phyloP scores from a whole-genome alignment of 257 asterid species.

The Solanum bukasovii region DNA sequence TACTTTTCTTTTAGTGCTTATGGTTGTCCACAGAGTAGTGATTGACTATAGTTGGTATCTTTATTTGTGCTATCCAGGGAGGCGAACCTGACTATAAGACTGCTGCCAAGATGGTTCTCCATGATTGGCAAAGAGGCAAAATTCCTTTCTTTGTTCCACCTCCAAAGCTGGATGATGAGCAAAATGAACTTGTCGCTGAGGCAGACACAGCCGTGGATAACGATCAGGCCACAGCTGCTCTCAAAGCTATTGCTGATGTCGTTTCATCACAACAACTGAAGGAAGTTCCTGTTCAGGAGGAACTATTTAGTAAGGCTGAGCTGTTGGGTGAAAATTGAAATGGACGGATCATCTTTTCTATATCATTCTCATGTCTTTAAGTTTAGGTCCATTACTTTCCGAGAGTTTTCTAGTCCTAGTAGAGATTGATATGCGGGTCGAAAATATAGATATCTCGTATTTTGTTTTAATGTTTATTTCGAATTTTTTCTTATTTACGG shows the following conservation, averaged over 20 bases:
- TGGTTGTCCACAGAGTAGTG: neutral
- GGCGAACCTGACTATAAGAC: constrained; percentile 91
- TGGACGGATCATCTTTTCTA: neutral
- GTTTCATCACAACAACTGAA: constrained; percentile 55
- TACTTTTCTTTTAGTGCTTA: neutral
- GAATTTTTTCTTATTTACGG: neutral
- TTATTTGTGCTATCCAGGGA: constrained; percentile 36
- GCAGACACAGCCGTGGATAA: constrained; percentile 17
- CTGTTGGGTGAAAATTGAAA: constrained; percentile 30
- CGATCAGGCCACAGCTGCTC: constrained; percentile 42
- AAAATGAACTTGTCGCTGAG: constrained; percentile 15
- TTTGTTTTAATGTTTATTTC: neutral
- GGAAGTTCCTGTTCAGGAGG: constrained; percentile 61
- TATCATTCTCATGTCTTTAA: neutral
- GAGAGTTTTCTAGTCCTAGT: neutral
- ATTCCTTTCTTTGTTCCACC: constrained; percentile 80
- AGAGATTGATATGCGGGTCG: neutral
- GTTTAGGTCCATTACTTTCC: neutral
- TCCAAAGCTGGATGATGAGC: constrained; percentile 41
- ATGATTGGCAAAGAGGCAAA: constrained; percentile 92
- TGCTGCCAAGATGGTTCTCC: constrained; percentile 87
- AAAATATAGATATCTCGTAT: neutral
- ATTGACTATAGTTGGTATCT: neutral
- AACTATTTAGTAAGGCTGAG: constrained; percentile 53
- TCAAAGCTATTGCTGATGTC: constrained; percentile 51